These are phyloP conservation scores for Neoarthrinium moseri DNA, from an alignment of 2,329 filamentous ascomycete genomes.

Conservation along the genomic window DNA sequence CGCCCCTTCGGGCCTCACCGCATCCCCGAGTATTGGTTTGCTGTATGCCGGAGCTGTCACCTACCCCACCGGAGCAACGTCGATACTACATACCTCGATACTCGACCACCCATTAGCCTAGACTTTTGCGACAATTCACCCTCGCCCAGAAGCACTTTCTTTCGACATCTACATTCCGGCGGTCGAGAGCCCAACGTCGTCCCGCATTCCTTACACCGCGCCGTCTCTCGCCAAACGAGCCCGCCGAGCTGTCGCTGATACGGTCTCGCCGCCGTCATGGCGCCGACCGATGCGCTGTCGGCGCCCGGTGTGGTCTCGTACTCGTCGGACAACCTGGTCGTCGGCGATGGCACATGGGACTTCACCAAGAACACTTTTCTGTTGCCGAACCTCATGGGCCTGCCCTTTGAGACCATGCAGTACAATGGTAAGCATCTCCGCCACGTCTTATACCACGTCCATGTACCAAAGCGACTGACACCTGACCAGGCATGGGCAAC, in stretches of 20 bases:
- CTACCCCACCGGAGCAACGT: constrained; percentile 1
- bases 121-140: not conserved
- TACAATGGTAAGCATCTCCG: constrained; percentile 67
- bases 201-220: no score
- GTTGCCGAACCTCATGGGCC: constrained; percentile 71
- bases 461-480: constrained; percentile 9
- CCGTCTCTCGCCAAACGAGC: not conserved
- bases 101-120: no score
- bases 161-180: not conserved
- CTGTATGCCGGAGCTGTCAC: no score
- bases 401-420: constrained; percentile 79
- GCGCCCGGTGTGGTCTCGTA: constrained; percentile 72
- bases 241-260: not conserved
- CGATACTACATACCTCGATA: not conserved
- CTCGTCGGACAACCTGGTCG: constrained; percentile 69
- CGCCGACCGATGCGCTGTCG: constrained; percentile 60
- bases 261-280: constrained; percentile 51
- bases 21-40: no score
- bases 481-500: constrained; percentile 72
- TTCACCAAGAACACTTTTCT: constrained; percentile 74
- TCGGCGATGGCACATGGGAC: constrained; percentile 85
- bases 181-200: not conserved
- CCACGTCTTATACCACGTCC: not conserved
- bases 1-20: constrained; percentile 2
- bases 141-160: not conserved